Evolutionary conservation across 805 yeast genomes (phyloP).

Genomic region (Starmera caribaea): DNA sequence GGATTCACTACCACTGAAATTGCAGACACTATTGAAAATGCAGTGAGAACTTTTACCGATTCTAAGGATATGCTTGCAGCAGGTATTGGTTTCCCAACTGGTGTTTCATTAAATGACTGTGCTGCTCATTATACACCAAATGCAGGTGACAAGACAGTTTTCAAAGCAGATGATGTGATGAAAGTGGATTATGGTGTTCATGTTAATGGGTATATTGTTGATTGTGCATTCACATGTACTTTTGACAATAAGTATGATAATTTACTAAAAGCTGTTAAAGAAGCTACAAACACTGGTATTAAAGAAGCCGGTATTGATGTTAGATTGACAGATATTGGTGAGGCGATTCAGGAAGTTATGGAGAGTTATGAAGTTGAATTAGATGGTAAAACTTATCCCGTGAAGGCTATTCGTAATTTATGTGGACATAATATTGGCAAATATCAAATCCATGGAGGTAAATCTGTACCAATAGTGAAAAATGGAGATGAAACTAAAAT

Average conservation of each 20-base stretch:
- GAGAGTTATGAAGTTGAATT: slow-evolving; percentile 91
- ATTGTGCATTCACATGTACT: slow-evolving; percentile 89
- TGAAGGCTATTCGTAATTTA: slow-evolving; percentile 84
- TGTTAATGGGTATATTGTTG: slow-evolving; percentile 87
- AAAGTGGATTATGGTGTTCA: slow-evolving; percentile 97
- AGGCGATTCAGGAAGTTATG: slow-evolving; percentile 94
- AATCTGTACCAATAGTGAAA: slow-evolving; percentile 92
- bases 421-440: slow-evolving; percentile 91
- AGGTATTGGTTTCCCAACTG: slow-evolving; percentile 99
- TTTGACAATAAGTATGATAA: slow-evolving; percentile 79
- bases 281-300: slow-evolving; percentile 90
- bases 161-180: slow-evolving; percentile 85
- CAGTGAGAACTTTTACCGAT: slow-evolving; percentile 66
- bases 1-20: slow-evolving; percentile 89
- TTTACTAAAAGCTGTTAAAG: slow-evolving; percentile 76
- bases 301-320: slow-evolving; percentile 94
- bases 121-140: slow-evolving; percentile 99
- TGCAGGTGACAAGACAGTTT: slow-evolving; percentile 78
- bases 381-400: slow-evolving; percentile 75
- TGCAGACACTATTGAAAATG: slow-evolving; percentile 82
- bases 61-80: slow-evolving; percentile 51
- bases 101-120: slow-evolving; percentile 82
- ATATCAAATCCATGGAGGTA: slow-evolving; percentile 85
- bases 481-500: slow-evolving; percentile 91
- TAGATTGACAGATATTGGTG: slow-evolving; percentile 90